Evolutionary conservation across 1,284 basidiomycete genomes (phyloP).

Genomic region (Peniophora sp.): DNA sequence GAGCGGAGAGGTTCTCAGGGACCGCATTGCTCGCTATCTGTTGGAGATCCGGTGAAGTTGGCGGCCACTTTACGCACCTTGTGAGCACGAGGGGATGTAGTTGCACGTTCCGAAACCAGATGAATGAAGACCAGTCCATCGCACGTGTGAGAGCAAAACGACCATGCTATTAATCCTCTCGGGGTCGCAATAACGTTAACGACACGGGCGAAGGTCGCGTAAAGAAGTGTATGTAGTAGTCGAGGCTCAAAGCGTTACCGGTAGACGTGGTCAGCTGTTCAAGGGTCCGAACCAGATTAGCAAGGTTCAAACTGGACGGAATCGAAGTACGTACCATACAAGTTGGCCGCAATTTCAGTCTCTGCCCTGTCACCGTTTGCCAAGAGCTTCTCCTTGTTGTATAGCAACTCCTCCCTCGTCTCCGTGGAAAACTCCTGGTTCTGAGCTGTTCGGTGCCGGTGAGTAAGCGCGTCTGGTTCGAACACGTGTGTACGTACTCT

Average conservation of each 20-base stretch:
- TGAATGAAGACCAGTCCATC: no score
- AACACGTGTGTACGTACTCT: constrained; percentile 51
- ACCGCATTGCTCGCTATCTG: no score
- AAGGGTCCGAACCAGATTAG: constrained; percentile 11
- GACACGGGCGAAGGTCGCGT: neutral
- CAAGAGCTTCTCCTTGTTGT: constrained; percentile 98
- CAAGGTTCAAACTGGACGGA: constrained; percentile 8
- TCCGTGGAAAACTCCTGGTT: constrained; percentile 96
- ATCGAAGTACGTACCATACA: constrained; percentile 54
- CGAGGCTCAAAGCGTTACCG: constrained; percentile 29
- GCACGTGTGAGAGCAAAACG: no score
- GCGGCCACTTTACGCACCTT: no score
- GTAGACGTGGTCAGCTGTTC: constrained; percentile 54
- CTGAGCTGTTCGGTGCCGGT: constrained; percentile 53
- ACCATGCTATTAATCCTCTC: no score
- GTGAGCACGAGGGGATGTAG: no score
- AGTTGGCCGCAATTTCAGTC: constrained; percentile 93
- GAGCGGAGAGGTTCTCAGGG: no score
- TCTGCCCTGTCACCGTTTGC: constrained; percentile 95
- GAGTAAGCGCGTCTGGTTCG: constrained; percentile 4
- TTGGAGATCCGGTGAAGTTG: no score
- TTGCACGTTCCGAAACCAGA: no score
- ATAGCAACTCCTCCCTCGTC: constrained; percentile 95
- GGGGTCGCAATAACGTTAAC: neutral
- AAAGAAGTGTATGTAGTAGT: neutral